A percentile compares a stretch with the other conserved stretches of the same genome.
Evolutionary conservation across 768 basidiomycete species (phyloP).

Genomic region (Crepidotus variabilis): DNA sequence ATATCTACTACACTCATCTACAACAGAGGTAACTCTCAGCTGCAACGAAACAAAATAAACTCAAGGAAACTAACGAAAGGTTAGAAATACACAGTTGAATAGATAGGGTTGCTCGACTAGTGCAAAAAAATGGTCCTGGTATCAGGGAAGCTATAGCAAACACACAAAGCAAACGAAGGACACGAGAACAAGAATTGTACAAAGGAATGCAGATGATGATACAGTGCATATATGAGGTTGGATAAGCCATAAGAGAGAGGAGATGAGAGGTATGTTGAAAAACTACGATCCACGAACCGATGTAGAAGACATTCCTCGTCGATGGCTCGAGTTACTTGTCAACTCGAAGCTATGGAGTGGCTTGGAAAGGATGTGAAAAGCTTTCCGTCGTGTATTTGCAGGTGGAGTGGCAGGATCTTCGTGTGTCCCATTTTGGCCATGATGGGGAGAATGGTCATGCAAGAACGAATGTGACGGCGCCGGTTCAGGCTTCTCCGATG

Average conservation of each 20-base stretch:
- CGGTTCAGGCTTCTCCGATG: slow-evolving; percentile 41
- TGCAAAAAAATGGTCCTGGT: slow-evolving; percentile 1
- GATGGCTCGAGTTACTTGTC: slow-evolving; percentile 34
- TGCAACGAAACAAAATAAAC: not conserved
- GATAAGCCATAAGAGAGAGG: slow-evolving; percentile 6
- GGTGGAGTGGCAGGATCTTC: slow-evolving; percentile 49
- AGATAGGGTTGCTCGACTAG: slow-evolving; percentile 3
- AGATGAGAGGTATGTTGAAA: slow-evolving; percentile 1
- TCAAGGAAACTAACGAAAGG: not conserved
- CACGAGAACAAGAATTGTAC: slow-evolving; percentile 23
- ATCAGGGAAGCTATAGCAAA: slow-evolving; percentile 12
- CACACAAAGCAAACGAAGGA: slow-evolving; percentile 20
- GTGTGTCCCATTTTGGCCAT: slow-evolving; percentile 53
- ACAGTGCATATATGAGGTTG: slow-evolving; percentile 14
- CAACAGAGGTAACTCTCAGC: not conserved
- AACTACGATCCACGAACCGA: slow-evolving; percentile 43
- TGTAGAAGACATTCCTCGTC: slow-evolving; percentile 50
- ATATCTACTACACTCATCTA: not conserved
- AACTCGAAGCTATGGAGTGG: slow-evolving; percentile 37
- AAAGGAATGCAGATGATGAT: slow-evolving; percentile 21
- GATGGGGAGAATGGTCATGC: slow-evolving; percentile 67
- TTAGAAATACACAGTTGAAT: slow-evolving; percentile 11
- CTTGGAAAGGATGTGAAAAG: slow-evolving; percentile 68
- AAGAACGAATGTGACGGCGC: slow-evolving; percentile 43
- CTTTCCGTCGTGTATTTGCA: slow-evolving; percentile 55